Percentiles rank a stretch among this genome's conserved stretches.
Conservation (phyloP, 768 basidiomycete genomes). For the Serendipita indica region DNA sequence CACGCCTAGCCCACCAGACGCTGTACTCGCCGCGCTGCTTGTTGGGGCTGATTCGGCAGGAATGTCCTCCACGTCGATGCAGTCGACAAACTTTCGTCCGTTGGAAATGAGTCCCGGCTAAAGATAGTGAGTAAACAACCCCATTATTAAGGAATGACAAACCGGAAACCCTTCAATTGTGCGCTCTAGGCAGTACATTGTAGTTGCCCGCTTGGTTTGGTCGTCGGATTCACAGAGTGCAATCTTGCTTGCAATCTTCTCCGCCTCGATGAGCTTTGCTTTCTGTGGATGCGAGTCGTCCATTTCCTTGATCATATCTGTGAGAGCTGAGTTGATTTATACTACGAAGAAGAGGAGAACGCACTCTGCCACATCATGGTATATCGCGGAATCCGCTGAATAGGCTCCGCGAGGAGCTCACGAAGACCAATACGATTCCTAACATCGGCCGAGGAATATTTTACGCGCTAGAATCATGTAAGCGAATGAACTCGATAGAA, state of each 20-base stretch:
- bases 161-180: slow-evolving; percentile 81
- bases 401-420: slow-evolving; percentile 90
- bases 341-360: slow-evolving; percentile 8
- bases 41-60: slow-evolving; percentile 30
- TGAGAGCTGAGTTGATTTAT: slow-evolving; percentile 23
- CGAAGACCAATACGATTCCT: slow-evolving; percentile 75
- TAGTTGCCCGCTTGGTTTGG: slow-evolving; percentile 75
- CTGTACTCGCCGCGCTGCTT: slow-evolving; percentile 25
- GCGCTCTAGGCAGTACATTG: slow-evolving; percentile 71
- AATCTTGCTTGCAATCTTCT: slow-evolving; percentile 78
- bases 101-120: slow-evolving; percentile 71
- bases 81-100: slow-evolving; percentile 76
- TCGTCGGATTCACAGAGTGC: slow-evolving; percentile 86
- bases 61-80: slow-evolving; percentile 80
- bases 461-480: slow-evolving; percentile 47
- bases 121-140: background rate
- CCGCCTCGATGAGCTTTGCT: slow-evolving; percentile 64
- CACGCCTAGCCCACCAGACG: slow-evolving; percentile 27
- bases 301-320: slow-evolving; percentile 75
- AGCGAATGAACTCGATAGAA: background rate
- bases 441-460: slow-evolving; percentile 62
- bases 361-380: slow-evolving; percentile 68
- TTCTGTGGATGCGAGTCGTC: slow-evolving; percentile 61
- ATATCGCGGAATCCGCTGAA: slow-evolving; percentile 90
- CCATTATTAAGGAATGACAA: slow-evolving; percentile 12